Conservation (phyloP, 2,329 filamentous ascomycete species). For the Huntiella decipiens region DNA sequence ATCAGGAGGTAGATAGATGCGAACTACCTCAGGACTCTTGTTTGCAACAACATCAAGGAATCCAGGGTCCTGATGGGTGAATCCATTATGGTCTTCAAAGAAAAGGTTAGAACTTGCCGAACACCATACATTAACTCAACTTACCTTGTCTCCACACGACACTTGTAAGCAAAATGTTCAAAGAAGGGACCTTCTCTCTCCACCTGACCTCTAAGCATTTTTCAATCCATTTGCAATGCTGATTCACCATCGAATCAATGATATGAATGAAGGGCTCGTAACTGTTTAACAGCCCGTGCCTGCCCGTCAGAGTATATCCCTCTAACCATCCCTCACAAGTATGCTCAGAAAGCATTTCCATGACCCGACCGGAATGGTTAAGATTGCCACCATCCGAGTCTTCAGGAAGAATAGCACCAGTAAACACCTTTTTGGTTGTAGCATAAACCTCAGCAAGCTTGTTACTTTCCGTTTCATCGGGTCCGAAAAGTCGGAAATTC, state of each 20-base stretch:
- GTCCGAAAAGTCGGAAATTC: constrained; percentile 59
- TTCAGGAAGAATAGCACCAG: constrained; percentile 61
- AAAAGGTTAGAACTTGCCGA: background rate
- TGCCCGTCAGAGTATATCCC: constrained; percentile 56
- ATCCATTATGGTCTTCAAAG: constrained; percentile 51
- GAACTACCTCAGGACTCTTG: constrained; percentile 61
- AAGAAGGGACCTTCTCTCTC: constrained; percentile 52
- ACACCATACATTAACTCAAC: background rate
- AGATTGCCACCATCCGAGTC: constrained; percentile 59
- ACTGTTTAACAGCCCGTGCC: constrained; percentile 59
- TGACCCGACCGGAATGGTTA: constrained; percentile 47
- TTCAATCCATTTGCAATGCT: constrained; percentile 73
- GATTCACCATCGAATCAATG: constrained; percentile 72
- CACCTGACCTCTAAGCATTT: constrained; percentile 65
- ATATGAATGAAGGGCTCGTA: constrained; percentile 73
- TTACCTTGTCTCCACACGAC: constrained; percentile 53
- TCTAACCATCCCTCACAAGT: constrained; percentile 66
- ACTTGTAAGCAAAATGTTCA: constrained; percentile 62
- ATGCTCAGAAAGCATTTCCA: constrained; percentile 74
- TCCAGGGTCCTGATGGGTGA: constrained; percentile 64
- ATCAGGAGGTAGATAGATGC: constrained; percentile 65
- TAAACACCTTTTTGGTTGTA: constrained; percentile 61
- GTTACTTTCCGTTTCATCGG: constrained; percentile 68
- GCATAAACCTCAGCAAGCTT: constrained; percentile 56
- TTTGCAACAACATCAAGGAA: constrained; percentile 66